phyloP scores from a whole-genome alignment of 164 flowering plant genomes.

The Piper betle region DNA sequence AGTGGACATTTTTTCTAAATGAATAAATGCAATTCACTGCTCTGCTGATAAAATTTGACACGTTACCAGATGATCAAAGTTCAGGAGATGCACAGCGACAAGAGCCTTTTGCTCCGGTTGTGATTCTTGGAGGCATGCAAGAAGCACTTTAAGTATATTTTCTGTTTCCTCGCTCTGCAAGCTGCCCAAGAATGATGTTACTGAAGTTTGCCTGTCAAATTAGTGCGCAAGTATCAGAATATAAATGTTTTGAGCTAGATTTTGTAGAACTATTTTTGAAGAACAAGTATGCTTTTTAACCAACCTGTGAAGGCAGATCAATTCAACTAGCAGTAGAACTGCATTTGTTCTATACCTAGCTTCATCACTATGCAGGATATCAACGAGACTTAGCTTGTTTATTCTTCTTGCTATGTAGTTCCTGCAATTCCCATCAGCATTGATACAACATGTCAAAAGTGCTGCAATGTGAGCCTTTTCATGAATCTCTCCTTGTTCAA shows the following conservation, averaged over 20 bases:
- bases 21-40: background rate
- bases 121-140: conserved; percentile 37
- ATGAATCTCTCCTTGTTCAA: conserved; percentile 34
- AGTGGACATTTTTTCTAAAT: background rate
- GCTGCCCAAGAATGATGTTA: conserved; percentile 26
- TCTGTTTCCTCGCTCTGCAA: conserved; percentile 31
- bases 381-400: conserved; percentile 26
- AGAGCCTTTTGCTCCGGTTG: conserved; percentile 33
- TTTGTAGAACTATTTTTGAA: background rate
- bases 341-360: conserved; percentile 25
- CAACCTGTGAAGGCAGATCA: conserved; percentile 57
- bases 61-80: conserved; percentile 51
- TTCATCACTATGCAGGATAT: conserved; percentile 43
- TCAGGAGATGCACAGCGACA: conserved; percentile 46
- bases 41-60: background rate
- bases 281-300: conserved; percentile 1
- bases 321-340: conserved; percentile 34
- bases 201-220: conserved; percentile 36
- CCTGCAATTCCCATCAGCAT: conserved; percentile 44
- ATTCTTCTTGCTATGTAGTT: conserved; percentile 34
- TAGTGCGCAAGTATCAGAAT: background rate
- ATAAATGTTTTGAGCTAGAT: background rate
- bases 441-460: conserved; percentile 36
- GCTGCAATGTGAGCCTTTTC: conserved; percentile 34
- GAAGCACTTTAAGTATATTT: conserved; percentile 41